phyloP scores from a whole-genome alignment of 2,329 filamentous ascomycete genomes.

The Xylaria sp. region DNA sequence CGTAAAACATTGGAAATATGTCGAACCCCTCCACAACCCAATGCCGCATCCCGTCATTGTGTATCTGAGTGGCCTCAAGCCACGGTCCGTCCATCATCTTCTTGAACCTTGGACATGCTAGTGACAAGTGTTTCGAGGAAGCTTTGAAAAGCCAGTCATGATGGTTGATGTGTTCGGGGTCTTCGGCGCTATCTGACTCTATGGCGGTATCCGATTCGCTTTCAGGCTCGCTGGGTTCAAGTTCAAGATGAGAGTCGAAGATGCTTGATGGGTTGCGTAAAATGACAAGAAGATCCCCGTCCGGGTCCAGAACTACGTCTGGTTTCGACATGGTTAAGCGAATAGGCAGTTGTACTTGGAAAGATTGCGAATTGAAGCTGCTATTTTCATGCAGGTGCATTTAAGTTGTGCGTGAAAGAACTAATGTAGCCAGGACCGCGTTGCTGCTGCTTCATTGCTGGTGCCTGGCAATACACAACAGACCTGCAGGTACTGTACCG shows the following conservation, averaged over 20 bases:
- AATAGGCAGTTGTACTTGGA: neutral
- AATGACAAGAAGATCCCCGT: conserved; percentile 19
- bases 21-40: conserved; percentile 1
- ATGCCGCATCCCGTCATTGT: neutral
- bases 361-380: neutral
- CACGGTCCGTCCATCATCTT: neutral
- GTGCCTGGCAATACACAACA: neutral
- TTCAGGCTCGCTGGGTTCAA: neutral
- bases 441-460: neutral
- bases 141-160: neutral
- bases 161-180: too few relatives aligned
- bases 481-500: neutral
- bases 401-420: neutral
- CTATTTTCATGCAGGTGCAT: too few relatives aligned
- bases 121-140: neutral
- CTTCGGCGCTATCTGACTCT: too few relatives aligned
- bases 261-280: neutral
- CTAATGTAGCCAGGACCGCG: neutral
- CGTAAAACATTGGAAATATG: too few relatives aligned
- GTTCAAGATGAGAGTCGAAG: neutral
- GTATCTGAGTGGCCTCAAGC: neutral
- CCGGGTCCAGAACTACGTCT: conserved; percentile 1
- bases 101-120: neutral
- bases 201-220: neutral
- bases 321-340: neutral